Percentiles rank a stretch among this genome's conserved stretches.
These are phyloP conservation scores for Gynostemma pentaphyllum DNA, from an alignment of 306 rosid species.

Conservation along the genomic window DNA sequence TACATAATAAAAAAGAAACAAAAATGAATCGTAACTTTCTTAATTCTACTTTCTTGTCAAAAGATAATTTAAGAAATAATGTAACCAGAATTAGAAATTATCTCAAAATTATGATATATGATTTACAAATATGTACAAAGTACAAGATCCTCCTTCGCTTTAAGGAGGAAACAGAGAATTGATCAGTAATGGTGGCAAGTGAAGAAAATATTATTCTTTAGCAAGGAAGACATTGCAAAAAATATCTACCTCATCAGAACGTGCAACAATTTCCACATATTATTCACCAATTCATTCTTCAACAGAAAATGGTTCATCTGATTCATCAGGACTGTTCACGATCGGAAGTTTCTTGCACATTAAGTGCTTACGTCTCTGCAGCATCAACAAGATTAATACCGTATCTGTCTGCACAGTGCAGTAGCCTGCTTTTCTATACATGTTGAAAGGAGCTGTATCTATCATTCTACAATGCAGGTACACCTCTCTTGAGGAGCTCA, in stretches of 20 bases:
- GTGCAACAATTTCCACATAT: constrained; percentile 7
- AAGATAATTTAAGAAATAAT: not conserved
- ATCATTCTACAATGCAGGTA: constrained; percentile 88
- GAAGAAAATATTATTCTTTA: not conserved
- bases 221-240: too few relatives aligned
- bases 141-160: not conserved
- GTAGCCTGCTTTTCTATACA: constrained; percentile 80
- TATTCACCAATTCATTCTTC: constrained; percentile 17
- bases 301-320: constrained; percentile 29
- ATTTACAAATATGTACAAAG: constrained; percentile 7
- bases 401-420: constrained; percentile 54
- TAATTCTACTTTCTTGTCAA: not conserved
- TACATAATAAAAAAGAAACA: not conserved
- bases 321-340: constrained; percentile 22
- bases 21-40: not conserved
- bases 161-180: not conserved
- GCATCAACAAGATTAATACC: constrained; percentile 48
- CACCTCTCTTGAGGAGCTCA: constrained; percentile 59
- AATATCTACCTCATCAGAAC: constrained; percentile 25
- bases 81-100: not conserved
- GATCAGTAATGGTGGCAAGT: not conserved
- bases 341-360: constrained; percentile 72
- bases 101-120: not conserved
- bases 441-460: constrained; percentile 71
- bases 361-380: constrained; percentile 93